Evolutionary conservation across 169 alveolate species (phyloP), one percentile per base, ranked within the genome.

Genomic region (Plasmodium chabaudi): DNA sequence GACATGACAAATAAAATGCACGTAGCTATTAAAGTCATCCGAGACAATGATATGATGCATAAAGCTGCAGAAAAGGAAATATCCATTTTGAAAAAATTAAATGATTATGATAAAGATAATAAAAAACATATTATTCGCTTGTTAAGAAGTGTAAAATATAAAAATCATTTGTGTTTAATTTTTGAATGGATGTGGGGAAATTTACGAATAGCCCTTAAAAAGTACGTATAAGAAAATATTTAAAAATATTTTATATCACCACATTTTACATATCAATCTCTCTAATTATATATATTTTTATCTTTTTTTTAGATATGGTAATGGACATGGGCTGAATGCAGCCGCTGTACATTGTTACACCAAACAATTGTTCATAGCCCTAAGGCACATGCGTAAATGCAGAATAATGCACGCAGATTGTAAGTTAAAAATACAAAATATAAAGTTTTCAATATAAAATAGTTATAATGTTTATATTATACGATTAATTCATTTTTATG

Each of bases 151-250:
- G 94, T 96, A 77, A 93, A 88, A 39, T 94, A 96, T 86, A 92
- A 96, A 63, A 97, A 96, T 25, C 98, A 97, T 70, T 89, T 95
- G 47, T 97, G 98, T 73, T 93, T 97, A 72, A 98, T 96, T 34
- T 97, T 97, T 69, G 97, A 96, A 60, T 96, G 98, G 98, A 70
- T 93, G 77, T 94, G 97, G 98, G 98, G 98, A 56, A 96, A 89
- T 63, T 94, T 95, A n/a, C 88, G 98, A 44, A 88, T 87, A 87
- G 97, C 96, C n/a, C 87, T 96, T 69, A 96, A 93, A 63, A 92
- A 75, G 94, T 94, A 86, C 49, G 63, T 44, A 21, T 19, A 64
- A 19, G 61, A 87, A 59, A 51, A 82, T 25, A 49, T 42, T 10
- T 42, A 71, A 67, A 42, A 15, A 74, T n/a, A 17, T 67, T 7